Evolutionary conservation across 2,329 filamentous ascomycete genomes (phyloP).

Genomic region (Fonsecaea nubica): DNA sequence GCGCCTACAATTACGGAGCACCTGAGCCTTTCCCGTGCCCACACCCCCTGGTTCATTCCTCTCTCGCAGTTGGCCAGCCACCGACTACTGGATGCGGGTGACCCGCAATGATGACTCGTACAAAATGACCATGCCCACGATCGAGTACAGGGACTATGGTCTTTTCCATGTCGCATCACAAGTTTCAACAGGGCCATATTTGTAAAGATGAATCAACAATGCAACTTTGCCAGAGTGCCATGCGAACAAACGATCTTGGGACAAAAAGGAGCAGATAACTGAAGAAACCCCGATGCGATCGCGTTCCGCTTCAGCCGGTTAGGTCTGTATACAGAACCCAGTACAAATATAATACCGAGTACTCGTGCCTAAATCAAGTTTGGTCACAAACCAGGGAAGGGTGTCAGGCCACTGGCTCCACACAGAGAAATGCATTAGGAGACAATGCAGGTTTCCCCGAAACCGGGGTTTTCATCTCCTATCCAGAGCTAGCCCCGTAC

Average conservation of each 20-base stretch:
- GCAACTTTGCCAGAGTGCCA: not conserved
- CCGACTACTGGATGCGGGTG: not conserved
- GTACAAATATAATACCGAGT: too few species aligned
- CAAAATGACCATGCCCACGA: not conserved
- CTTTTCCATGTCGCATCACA: not conserved
- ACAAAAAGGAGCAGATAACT: not conserved
- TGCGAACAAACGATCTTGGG: not conserved
- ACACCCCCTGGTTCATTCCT: not conserved
- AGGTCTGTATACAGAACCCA: not conserved
- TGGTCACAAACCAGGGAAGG: not conserved
- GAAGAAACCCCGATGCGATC: not conserved
- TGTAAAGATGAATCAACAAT: not conserved
- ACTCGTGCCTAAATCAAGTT: not conserved
- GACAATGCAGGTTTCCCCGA: not conserved
- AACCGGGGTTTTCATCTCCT: not conserved
- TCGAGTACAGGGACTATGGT: not conserved
- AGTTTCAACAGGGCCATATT: not conserved
- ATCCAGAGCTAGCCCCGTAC: not conserved
- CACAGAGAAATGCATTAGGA: not conserved
- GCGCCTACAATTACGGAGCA: not conserved
- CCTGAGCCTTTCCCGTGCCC: not conserved
- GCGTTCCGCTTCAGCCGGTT: not conserved
- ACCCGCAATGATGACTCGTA: not conserved
- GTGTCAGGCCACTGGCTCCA: conserved; percentile 3
- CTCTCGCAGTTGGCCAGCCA: not conserved